These are phyloP conservation scores for Alternaria ethzedia DNA, from an alignment of 2,329 filamentous ascomycete species.

Conservation along the genomic window DNA sequence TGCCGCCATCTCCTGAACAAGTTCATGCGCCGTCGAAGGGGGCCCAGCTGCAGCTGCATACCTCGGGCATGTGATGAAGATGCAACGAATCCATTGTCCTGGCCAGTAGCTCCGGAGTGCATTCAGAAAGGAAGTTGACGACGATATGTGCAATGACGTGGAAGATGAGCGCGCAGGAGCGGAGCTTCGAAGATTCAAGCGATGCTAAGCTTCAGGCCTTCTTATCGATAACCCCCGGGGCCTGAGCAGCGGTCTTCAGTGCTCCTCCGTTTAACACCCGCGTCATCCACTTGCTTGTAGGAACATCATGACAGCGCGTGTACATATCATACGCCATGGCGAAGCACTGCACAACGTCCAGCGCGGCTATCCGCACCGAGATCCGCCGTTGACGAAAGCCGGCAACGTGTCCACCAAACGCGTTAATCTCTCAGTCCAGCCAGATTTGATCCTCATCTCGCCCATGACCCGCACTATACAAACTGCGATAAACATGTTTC, in stretches of 20 bases:
- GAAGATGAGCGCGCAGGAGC: background rate
- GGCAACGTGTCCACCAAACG: slow-evolving; percentile 17
- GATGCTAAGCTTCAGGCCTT: background rate
- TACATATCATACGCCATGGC: slow-evolving; percentile 30
- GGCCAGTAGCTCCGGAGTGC: background rate
- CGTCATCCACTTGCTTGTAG: background rate
- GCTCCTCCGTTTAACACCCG: background rate
- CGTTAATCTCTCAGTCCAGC: slow-evolving; percentile 7
- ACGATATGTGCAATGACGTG: background rate
- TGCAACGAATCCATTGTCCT: background rate
- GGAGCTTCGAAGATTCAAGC: background rate
- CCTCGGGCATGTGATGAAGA: background rate
- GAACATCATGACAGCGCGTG: background rate
- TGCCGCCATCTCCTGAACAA: background rate
- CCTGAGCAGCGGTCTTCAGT: background rate
- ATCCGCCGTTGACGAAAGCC: slow-evolving; percentile 26
- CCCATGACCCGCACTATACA: slow-evolving; percentile 34
- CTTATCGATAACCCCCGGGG: background rate
- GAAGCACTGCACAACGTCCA: slow-evolving; percentile 30
- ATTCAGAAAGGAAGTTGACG: background rate
- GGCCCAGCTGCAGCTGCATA: background rate
- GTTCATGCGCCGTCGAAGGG: background rate
- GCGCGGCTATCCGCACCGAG: slow-evolving; percentile 16
- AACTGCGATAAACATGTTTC: slow-evolving; percentile 29
- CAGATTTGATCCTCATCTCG: slow-evolving; percentile 31